Evolutionary conservation across 768 basidiomycete genomes (phyloP).

Genomic region (Naematelia aurantialba): DNA sequence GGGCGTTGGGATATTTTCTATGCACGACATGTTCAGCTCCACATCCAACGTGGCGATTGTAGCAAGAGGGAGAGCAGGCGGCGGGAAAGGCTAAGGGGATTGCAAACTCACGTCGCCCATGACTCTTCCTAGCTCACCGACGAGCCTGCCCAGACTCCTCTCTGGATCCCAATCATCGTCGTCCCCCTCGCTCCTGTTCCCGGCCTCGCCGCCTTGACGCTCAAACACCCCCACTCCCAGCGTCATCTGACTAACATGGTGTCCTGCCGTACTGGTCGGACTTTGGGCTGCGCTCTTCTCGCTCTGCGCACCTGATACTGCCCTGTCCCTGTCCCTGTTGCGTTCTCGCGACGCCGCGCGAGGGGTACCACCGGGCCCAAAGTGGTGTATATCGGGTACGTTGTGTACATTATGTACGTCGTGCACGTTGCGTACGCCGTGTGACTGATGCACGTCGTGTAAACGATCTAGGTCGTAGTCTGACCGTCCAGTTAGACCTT

Average conservation of each 20-base stretch:
- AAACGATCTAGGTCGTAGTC: not conserved
- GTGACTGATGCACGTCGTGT: not conserved
- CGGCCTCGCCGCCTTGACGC: conserved; percentile 51
- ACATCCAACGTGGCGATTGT: not conserved
- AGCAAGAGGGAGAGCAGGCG: not conserved
- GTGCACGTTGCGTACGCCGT: too few relatives aligned
- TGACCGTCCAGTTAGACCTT: conserved; percentile 10
- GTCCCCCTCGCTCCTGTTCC: conserved; percentile 67
- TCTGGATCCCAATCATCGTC: conserved; percentile 56
- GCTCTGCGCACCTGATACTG: conserved; percentile 3
- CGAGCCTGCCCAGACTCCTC: conserved; percentile 42
- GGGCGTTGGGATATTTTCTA: conserved; percentile 35
- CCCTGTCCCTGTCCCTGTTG: conserved; percentile 8
- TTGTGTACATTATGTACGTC: not conserved
- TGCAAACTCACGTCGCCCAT: conserved; percentile 18
- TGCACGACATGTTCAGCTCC: not conserved
- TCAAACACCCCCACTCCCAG: conserved; percentile 74
- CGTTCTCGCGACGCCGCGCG: conserved; percentile 14
- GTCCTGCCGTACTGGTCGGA: conserved; percentile 70
- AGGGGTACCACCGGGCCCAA: conserved; percentile 34
- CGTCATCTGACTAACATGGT: conserved; percentile 85
- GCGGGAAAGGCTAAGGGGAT: not conserved
- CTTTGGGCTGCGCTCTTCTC: conserved; percentile 30
- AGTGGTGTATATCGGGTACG: not conserved
- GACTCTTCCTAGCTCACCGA: conserved; percentile 42